Conservation (phyloP, 2,329 filamentous ascomycete species). For the Daldinia eschscholtzii region DNA sequence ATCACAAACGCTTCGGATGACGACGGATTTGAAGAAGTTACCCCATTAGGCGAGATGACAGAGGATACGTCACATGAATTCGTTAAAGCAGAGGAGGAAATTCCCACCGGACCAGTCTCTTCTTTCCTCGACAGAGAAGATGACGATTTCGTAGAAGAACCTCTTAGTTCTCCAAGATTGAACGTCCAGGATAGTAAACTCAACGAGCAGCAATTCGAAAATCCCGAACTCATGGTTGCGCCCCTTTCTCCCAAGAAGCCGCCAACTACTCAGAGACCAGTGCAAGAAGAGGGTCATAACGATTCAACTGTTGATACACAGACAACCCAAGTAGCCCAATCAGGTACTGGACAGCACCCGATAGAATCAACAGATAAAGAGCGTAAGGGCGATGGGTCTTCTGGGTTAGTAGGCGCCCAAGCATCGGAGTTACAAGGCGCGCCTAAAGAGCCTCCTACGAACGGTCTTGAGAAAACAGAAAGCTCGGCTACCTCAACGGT, state of each 20-base stretch:
- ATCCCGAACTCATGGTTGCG: constrained; percentile 67
- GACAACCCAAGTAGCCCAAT: constrained; percentile 10
- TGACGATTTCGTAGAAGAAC: constrained; percentile 83
- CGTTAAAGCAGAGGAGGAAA: constrained; percentile 70
- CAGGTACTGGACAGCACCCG: neutral
- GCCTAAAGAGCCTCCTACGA: constrained; percentile 7
- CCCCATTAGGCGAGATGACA: constrained; percentile 74
- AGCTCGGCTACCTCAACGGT: neutral
- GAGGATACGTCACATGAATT: constrained; percentile 80
- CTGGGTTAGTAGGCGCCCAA: neutral
- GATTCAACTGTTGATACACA: constrained; percentile 7
- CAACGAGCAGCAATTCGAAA: constrained; percentile 65
- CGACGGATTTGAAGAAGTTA: constrained; percentile 94
- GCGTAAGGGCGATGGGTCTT: neutral
- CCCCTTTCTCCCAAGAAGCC: constrained; percentile 68
- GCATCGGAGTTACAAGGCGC: neutral
- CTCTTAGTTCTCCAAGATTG: constrained; percentile 76
- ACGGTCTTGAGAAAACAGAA: neutral
- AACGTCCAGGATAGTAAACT: constrained; percentile 70
- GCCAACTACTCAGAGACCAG: constrained; percentile 36
- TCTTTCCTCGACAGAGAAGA: constrained; percentile 71
- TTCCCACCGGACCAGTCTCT: constrained; percentile 55
- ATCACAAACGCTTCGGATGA: constrained; percentile 87
- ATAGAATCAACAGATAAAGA: neutral
- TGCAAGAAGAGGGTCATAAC: constrained; percentile 8